These are phyloP conservation scores for Solanum hybrid DNA, from an alignment of 305 asterid genomes.

Conservation along the genomic window DNA sequence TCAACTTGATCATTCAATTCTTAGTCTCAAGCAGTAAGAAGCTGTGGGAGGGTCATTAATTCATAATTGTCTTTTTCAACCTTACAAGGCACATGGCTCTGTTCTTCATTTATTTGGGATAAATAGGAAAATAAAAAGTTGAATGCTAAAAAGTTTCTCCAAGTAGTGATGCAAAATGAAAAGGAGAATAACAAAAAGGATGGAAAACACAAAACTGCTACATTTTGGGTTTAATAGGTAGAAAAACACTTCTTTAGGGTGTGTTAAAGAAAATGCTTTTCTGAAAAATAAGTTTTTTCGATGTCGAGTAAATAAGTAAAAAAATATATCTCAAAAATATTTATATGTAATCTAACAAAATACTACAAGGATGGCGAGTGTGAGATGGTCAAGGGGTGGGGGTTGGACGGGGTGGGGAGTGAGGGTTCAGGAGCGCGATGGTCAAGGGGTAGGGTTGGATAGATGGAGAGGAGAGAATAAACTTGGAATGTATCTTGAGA, in stretches of 20 bases:
- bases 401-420: not conserved
- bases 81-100: not conserved
- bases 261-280: not conserved
- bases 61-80: not conserved
- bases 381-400: not conserved
- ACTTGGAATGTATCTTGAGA: not conserved
- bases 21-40: not conserved
- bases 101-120: not conserved
- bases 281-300: not conserved
- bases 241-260: not conserved
- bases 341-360: not conserved
- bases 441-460: not conserved
- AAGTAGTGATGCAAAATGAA: not conserved
- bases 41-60: not conserved
- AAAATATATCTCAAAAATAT: not conserved
- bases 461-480: not conserved
- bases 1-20: not conserved
- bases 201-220: not conserved
- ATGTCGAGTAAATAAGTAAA: not conserved
- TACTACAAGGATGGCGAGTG: not conserved
- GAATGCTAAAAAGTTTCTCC: not conserved
- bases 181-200: not conserved
- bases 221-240: not conserved
- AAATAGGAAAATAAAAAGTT: not conserved
- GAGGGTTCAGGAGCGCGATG: not conserved